These are phyloP conservation scores for Aureobasidium subglaciale DNA, from an alignment of 2,329 filamentous ascomycete genomes.

Conservation along the genomic window DNA sequence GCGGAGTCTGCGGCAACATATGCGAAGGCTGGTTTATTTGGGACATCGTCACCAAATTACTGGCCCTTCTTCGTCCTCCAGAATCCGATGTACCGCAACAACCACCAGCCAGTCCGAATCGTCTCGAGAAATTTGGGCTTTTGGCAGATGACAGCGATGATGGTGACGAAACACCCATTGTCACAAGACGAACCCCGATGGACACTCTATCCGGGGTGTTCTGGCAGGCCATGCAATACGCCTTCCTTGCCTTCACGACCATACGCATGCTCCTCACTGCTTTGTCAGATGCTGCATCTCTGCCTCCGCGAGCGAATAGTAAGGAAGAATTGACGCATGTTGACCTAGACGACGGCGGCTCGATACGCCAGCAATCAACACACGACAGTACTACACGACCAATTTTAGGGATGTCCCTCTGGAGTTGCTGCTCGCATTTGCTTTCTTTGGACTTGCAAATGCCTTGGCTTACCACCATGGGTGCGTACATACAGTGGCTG, in stretches of 20 bases:
- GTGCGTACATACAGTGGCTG: constrained; percentile 70
- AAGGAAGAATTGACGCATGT: background rate
- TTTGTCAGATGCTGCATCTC: constrained; percentile 59
- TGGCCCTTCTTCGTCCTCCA: constrained; percentile 35
- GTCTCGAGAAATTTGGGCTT: constrained; percentile 52
- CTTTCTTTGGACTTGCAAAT: constrained; percentile 71
- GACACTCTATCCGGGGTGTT: background rate
- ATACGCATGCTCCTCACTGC: constrained; percentile 60
- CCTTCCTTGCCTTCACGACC: constrained; percentile 41
- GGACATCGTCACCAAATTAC: constrained; percentile 71
- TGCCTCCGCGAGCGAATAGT: constrained; percentile 47
- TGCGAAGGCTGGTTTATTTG: constrained; percentile 86
- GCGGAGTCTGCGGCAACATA: constrained; percentile 68
- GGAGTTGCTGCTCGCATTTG: constrained; percentile 65
- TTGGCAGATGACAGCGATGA: constrained; percentile 32
- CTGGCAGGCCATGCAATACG: constrained; percentile 47
- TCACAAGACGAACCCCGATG: constrained; percentile 2
- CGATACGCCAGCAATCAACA: constrained; percentile 15
- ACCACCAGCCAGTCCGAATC: constrained; percentile 29
- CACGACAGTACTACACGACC: constrained; percentile 45
- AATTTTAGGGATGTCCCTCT: constrained; percentile 69
- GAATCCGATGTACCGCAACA: constrained; percentile 19
- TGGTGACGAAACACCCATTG: background rate
- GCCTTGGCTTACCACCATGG: constrained; percentile 77
- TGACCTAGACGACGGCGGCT: background rate